A percentile compares a stretch with the other conserved stretches of the same genome.
Evolutionary conservation across 306 rosid genomes (phyloP).

Genomic region (Leucaena leucocephala): DNA sequence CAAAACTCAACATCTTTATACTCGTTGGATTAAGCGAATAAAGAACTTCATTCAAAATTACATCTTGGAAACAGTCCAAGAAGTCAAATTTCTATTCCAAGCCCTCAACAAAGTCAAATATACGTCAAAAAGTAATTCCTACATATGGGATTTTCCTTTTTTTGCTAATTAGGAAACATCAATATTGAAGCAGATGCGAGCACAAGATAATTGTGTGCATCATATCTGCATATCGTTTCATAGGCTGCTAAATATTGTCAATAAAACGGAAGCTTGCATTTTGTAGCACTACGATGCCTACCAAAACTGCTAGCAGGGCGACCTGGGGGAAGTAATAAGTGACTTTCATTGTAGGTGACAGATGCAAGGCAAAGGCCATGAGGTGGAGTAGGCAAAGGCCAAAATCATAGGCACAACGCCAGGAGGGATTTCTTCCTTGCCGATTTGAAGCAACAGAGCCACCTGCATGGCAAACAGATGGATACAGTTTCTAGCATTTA

Average conservation of each 20-base stretch:
- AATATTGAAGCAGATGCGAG: background rate
- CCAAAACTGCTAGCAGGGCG: constrained; percentile 74
- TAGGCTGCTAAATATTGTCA: constrained; percentile 32
- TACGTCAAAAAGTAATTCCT: constrained; percentile 25
- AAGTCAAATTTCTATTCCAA: constrained; percentile 22
- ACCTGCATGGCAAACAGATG: constrained; percentile 51
- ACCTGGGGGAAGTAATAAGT: constrained; percentile 66
- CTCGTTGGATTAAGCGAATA: constrained; percentile 8
- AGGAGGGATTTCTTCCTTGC: constrained; percentile 85
- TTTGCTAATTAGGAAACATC: constrained; percentile 10
- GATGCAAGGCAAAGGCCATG: constrained; percentile 86
- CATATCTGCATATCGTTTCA: background rate
- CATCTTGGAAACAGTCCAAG: constrained; percentile 28
- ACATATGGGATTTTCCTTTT: constrained; percentile 2
- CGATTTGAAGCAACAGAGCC: constrained; percentile 82
- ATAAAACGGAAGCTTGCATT: constrained; percentile 81
- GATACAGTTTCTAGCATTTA: constrained; percentile 9
- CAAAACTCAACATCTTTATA: background rate
- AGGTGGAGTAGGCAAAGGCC: constrained; percentile 69
- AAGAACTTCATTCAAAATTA: constrained; percentile 4
- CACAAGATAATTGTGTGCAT: background rate
- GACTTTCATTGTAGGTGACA: constrained; percentile 70
- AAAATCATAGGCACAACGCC: constrained; percentile 68
- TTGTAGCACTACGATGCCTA: constrained; percentile 65
- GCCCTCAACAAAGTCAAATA: constrained; percentile 18